phyloP scores from a whole-genome alignment of 176 grass and related monocot species.

The Bothriochloa decipiens region DNA sequence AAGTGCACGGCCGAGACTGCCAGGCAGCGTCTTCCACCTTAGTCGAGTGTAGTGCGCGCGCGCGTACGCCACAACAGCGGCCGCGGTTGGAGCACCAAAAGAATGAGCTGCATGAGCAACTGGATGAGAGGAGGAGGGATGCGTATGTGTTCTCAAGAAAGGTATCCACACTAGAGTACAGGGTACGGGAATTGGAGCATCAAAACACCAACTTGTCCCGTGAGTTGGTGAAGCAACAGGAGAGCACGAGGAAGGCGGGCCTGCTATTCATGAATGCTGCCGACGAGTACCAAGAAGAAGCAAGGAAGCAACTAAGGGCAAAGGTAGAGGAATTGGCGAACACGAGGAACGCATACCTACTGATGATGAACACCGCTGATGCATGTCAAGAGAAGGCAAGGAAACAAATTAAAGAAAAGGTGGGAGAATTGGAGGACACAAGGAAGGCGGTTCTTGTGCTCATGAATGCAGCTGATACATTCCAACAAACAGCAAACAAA shows the following conservation, averaged over 20 bases:
- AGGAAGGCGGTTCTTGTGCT: neutral
- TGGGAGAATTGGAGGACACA: conserved; percentile 2
- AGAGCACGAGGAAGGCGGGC: neutral
- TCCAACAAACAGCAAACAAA: neutral
- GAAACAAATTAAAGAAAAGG: conserved; percentile 1
- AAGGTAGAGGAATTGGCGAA: neutral
- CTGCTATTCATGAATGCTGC: neutral
- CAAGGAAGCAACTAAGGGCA: neutral
- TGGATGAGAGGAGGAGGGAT: neutral
- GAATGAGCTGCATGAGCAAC: neutral
- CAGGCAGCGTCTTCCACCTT: too few relatives aligned
- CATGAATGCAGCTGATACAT: neutral
- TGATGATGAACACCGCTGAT: neutral
- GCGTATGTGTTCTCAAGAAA: too few relatives aligned
- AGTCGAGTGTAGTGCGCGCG: too few relatives aligned
- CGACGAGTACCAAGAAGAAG: neutral
- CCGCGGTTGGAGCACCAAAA: neutral
- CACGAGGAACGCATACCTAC: neutral
- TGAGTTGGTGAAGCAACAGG: neutral
- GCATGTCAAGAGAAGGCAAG: neutral
- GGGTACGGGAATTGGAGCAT: neutral
- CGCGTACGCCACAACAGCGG: too few relatives aligned
- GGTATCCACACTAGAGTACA: too few relatives aligned
- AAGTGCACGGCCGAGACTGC: too few relatives aligned
- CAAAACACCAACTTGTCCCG: neutral